phyloP scores from a whole-genome alignment of 352 stramenopile genomes.

The Blastocystis sp. region DNA sequence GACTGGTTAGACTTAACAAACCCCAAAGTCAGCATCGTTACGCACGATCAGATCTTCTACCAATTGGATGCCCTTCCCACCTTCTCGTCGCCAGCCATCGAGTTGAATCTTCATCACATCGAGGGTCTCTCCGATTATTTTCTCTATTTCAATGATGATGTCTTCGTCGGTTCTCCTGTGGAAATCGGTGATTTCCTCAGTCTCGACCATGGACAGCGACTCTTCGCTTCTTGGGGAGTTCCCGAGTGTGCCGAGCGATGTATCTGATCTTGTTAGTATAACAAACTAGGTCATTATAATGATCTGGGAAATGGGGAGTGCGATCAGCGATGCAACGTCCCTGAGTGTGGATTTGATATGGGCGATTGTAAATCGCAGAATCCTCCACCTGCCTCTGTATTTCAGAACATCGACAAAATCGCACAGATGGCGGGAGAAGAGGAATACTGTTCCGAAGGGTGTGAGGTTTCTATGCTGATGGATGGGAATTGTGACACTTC shows the following conservation, averaged over 20 bases:
- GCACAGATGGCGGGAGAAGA: neutral
- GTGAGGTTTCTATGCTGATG: neutral
- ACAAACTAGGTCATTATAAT: slow-evolving; percentile 24
- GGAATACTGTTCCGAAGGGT: slow-evolving; percentile 65
- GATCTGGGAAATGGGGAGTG: slow-evolving; percentile 69
- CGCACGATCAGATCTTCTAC: slow-evolving; percentile 80
- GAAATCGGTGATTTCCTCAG: slow-evolving; percentile 82
- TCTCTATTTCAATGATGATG: slow-evolving; percentile 92
- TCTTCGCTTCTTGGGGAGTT: slow-evolving; percentile 84
- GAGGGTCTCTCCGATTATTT: slow-evolving; percentile 80
- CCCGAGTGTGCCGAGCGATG: slow-evolving; percentile 78
- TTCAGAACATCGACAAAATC: neutral
- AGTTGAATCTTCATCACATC: slow-evolving; percentile 85
- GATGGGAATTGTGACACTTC: slow-evolving; percentile 68
- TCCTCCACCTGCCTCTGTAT: neutral
- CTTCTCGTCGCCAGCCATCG: slow-evolving; percentile 86
- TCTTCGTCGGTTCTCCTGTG: slow-evolving; percentile 80
- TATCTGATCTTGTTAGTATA: slow-evolving; percentile 65
- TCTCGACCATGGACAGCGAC: slow-evolving; percentile 75
- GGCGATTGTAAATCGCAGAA: slow-evolving; percentile 73
- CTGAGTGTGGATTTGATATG: slow-evolving; percentile 81
- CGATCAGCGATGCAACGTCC: slow-evolving; percentile 79
- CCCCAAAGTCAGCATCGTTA: slow-evolving; percentile 75
- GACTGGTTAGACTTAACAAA: slow-evolving; percentile 81
- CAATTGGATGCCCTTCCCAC: slow-evolving; percentile 75